Evolutionary conservation across 2,329 filamentous ascomycete genomes (phyloP).

Genomic region (Chaetomiaceae sp.): DNA sequence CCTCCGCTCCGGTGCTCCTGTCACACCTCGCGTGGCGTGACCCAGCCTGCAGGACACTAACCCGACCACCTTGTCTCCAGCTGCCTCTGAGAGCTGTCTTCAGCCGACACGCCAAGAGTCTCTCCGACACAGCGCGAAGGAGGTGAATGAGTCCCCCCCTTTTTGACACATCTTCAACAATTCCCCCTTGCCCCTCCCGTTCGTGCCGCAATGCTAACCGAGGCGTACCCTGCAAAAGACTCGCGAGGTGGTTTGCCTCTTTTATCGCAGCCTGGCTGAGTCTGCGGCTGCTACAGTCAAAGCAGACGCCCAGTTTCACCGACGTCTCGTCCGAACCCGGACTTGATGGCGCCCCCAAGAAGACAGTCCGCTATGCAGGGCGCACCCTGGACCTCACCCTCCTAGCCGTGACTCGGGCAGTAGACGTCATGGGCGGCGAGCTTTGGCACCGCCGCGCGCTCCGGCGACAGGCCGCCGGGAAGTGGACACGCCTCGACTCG

Average conservation of each 20-base stretch:
- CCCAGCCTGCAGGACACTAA: neutral
- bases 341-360: slow-evolving; percentile 22
- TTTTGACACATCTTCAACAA: too few species aligned
- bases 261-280: slow-evolving; percentile 57
- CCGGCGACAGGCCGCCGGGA: slow-evolving; percentile 41
- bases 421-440: slow-evolving; percentile 65
- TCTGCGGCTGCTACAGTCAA: slow-evolving; percentile 54
- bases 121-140: slow-evolving; percentile 29
- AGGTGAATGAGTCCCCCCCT: too few species aligned
- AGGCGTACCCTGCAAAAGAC: too few species aligned
- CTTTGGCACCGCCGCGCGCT: slow-evolving; percentile 54
- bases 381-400: slow-evolving; percentile 77
- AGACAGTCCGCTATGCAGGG: slow-evolving; percentile 48
- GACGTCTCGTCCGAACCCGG: slow-evolving; percentile 34
- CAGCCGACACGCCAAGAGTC: slow-evolving; percentile 21
- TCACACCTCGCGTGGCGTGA: neutral
- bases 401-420: slow-evolving; percentile 68
- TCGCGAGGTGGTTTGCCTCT: slow-evolving; percentile 53
- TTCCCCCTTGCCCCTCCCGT: neutral
- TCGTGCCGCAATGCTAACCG: slow-evolving; percentile 1
- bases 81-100: slow-evolving; percentile 32
- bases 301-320: slow-evolving; percentile 42
- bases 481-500: slow-evolving; percentile 47
- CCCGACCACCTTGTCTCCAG: slow-evolving; percentile 22
- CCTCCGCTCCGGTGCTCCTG: neutral